A percentile compares a stretch with the other conserved stretches of the same genome.
These are phyloP conservation scores for Ogataea glucozyma DNA, from an alignment of 805 yeast species.

Conservation along the genomic window DNA sequence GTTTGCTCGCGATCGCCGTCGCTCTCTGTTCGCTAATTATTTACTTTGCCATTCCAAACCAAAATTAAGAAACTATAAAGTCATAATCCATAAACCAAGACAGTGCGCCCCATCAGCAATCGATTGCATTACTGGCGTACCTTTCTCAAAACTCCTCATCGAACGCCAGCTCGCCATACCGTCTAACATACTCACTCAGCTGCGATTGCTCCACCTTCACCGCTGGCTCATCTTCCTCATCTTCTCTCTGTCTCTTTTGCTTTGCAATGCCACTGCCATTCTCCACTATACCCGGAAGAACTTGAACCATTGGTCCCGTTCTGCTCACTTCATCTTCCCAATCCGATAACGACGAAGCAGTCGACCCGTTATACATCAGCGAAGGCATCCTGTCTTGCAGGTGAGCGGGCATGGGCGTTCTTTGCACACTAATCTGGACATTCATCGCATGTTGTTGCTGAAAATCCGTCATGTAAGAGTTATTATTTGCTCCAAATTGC, in stretches of 20 bases:
- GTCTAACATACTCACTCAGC: slow-evolving; percentile 32
- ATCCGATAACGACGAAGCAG: slow-evolving; percentile 44
- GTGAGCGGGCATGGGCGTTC: slow-evolving; percentile 45
- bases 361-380: slow-evolving; percentile 44
- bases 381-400: slow-evolving; percentile 42
- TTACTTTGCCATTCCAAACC: too few relatives aligned
- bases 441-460: slow-evolving; percentile 22
- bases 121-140: background rate
- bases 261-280: background rate
- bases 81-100: background rate
- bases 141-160: slow-evolving; percentile 48
- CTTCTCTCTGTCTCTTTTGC: slow-evolving; percentile 17
- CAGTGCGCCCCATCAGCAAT: background rate
- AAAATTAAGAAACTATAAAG: background rate
- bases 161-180: slow-evolving; percentile 47
- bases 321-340: slow-evolving; percentile 40
- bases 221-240: slow-evolving; percentile 5
- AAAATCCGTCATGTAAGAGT: slow-evolving; percentile 11
- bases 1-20: too few relatives aligned
- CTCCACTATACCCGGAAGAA: slow-evolving; percentile 1
- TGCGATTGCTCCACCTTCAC: slow-evolving; percentile 3
- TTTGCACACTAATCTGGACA: slow-evolving; percentile 23
- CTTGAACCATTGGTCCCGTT: background rate
- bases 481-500: slow-evolving; percentile 8
- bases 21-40: too few relatives aligned